These are phyloP conservation scores for Phytophthora citricola DNA, from an alignment of 352 stramenopile species.

Conservation along the genomic window DNA sequence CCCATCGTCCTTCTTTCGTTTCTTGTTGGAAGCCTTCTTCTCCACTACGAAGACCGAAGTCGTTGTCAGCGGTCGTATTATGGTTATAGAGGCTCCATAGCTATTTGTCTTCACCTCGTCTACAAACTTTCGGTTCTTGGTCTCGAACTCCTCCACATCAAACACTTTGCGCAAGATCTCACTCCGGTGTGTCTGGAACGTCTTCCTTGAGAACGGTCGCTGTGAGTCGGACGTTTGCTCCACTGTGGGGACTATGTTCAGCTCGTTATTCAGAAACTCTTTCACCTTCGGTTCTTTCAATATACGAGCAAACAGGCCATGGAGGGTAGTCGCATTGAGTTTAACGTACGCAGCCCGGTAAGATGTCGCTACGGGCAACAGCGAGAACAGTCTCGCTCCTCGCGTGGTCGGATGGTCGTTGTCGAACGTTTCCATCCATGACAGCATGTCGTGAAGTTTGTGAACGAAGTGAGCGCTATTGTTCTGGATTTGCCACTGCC, in stretches of 20 bases:
- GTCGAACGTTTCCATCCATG: constrained; percentile 14
- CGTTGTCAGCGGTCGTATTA: constrained; percentile 3
- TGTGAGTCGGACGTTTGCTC: neutral
- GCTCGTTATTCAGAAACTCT: neutral
- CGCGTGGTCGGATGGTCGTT: constrained; percentile 9
- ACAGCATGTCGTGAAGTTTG: constrained; percentile 18
- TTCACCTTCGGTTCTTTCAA: neutral
- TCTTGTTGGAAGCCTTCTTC: constrained; percentile 2
- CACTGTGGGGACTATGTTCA: neutral
- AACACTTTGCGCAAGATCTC: neutral
- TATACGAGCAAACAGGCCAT: constrained; percentile 12
- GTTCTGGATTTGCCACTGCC: constrained; percentile 2
- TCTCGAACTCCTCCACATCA: constrained; percentile 7
- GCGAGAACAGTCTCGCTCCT: constrained; percentile 14
- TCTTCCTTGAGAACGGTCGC: neutral
- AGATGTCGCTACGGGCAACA: constrained; percentile 15
- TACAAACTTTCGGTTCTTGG: constrained; percentile 11
- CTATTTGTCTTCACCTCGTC: constrained; percentile 22
- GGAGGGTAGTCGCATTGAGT: constrained; percentile 22
- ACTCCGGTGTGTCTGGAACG: constrained; percentile 5
- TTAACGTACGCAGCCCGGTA: constrained; percentile 8
- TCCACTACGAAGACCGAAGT: neutral
- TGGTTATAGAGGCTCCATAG: constrained; percentile 6
- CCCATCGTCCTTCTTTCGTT: constrained; percentile 5
- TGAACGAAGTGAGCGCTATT: constrained; percentile 12